Percentiles rank a stretch among this genome's conserved stretches.
phyloP scores from a whole-genome alignment of 306 rosid genomes.

The Senna tora region DNA sequence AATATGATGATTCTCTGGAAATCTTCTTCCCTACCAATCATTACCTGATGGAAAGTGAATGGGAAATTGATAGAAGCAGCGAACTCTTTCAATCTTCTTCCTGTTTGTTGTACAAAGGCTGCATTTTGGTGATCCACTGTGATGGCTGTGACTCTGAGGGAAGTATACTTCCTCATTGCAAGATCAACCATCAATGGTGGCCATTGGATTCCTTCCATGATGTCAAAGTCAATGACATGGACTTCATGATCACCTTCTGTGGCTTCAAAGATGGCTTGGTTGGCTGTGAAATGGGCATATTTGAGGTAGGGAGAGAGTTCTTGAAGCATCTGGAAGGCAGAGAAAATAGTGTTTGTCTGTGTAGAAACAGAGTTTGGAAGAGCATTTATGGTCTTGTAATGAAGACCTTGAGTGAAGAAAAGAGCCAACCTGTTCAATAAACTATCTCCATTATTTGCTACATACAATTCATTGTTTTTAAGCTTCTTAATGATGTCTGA shows the following conservation, averaged over 20 bases:
- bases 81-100: slow-evolving; percentile 64
- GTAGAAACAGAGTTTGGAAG: slow-evolving; percentile 37
- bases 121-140: slow-evolving; percentile 40
- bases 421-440: slow-evolving; percentile 57
- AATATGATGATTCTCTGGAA: slow-evolving; percentile 42
- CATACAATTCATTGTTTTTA: slow-evolving; percentile 30
- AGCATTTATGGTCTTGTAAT: slow-evolving; percentile 38
- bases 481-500: slow-evolving; percentile 49
- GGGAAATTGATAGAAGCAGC: slow-evolving; percentile 60
- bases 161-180: slow-evolving; percentile 48
- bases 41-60: slow-evolving; percentile 50
- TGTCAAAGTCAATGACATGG: slow-evolving; percentile 70
- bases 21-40: slow-evolving; percentile 45
- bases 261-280: slow-evolving; percentile 75
- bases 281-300: slow-evolving; percentile 74
- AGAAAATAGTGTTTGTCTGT: slow-evolving; percentile 39
- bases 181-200: slow-evolving; percentile 72
- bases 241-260: slow-evolving; percentile 45
- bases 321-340: slow-evolving; percentile 58
- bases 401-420: slow-evolving; percentile 60
- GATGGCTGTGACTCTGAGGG: slow-evolving; percentile 61
- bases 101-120: slow-evolving; percentile 49
- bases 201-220: slow-evolving; percentile 82
- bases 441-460: slow-evolving; percentile 39
- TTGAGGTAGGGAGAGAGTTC: slow-evolving; percentile 69